These are phyloP conservation scores for Linnemannia zychae DNA, from an alignment of 192 early-diverging fungal genomes.

Conservation along the genomic window DNA sequence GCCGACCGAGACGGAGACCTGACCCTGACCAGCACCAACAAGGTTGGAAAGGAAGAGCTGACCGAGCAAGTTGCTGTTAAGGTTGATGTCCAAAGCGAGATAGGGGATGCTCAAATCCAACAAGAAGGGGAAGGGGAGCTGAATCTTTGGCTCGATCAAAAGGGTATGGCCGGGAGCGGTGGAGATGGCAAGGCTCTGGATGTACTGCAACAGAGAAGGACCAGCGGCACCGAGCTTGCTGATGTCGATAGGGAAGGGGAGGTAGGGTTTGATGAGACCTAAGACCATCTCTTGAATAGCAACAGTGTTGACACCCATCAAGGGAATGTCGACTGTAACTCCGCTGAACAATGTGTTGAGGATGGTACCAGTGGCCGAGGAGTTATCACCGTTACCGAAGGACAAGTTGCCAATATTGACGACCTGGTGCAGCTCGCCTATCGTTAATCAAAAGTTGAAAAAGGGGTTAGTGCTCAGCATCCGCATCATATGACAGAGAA, in stretches of 20 bases:
- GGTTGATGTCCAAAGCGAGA: conserved; percentile 30
- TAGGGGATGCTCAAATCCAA: conserved; percentile 34
- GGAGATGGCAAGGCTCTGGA: conserved; percentile 19
- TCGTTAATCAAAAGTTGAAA: background rate
- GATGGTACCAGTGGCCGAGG: conserved; percentile 4
- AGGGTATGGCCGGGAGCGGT: conserved; percentile 34
- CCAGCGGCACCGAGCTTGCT: conserved; percentile 15
- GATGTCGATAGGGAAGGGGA: conserved; percentile 33
- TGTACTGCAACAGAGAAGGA: conserved; percentile 5
- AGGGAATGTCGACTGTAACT: conserved; percentile 15
- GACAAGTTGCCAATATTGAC: conserved; percentile 38
- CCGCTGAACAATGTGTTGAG: conserved; percentile 32
- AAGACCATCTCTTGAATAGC: conserved; percentile 23
- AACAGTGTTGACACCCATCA: conserved; percentile 21
- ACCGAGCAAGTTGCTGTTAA: conserved; percentile 18
- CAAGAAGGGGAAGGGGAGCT: conserved; percentile 18
- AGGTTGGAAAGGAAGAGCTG: conserved; percentile 21
- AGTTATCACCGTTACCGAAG: conserved; percentile 15
- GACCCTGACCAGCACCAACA: conserved; percentile 20
- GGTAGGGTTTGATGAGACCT: conserved; percentile 22
- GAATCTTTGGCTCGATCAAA: conserved; percentile 20
- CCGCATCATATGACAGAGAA: background rate
- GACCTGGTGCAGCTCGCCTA: conserved; percentile 21
- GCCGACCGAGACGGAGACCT: conserved; percentile 26
- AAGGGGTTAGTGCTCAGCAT: background rate